Conservation (phyloP, 1,284 basidiomycete species). For the Acaromyces ingoldii region DNA sequence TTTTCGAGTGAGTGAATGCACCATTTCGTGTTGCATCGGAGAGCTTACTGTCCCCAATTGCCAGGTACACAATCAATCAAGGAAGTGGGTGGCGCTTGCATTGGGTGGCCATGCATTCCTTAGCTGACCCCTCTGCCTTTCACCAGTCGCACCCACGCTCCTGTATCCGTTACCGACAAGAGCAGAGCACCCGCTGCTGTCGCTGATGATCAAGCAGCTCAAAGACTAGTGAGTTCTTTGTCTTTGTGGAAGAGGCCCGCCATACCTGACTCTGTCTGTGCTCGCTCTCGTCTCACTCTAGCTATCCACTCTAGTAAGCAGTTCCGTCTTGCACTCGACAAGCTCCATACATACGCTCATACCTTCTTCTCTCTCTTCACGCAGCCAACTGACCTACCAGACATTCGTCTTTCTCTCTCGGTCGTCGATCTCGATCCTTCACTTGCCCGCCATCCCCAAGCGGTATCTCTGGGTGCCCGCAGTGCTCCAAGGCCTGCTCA, state of each 20-base stretch:
- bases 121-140: too few species aligned
- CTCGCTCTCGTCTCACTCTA: too few species aligned
- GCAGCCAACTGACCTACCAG: slow-evolving; percentile 67
- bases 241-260: too few species aligned
- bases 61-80: slow-evolving; percentile 48
- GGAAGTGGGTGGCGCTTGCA: too few species aligned
- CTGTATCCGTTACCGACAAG: slow-evolving; percentile 76
- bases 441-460: slow-evolving; percentile 73
- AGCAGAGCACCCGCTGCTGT: slow-evolving; percentile 61
- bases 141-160: slow-evolving; percentile 75
- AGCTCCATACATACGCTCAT: too few species aligned
- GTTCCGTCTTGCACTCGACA: too few species aligned
- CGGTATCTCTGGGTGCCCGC: slow-evolving; percentile 69
- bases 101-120: slow-evolving; percentile 56
- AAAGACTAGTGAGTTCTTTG: slow-evolving; percentile 85
- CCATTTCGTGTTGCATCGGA: not conserved
- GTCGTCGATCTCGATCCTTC: slow-evolving; percentile 76
- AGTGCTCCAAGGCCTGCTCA: slow-evolving; percentile 63
- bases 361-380: not conserved
- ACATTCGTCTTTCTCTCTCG: slow-evolving; percentile 92
- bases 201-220: slow-evolving; percentile 73
- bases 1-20: slow-evolving; percentile 25
- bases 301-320: too few species aligned
- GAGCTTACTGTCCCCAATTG: not conserved
- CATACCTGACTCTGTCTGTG: too few species aligned